Conservation (phyloP, 2,329 filamentous ascomycete species). For the Sarocladium oryzae region DNA sequence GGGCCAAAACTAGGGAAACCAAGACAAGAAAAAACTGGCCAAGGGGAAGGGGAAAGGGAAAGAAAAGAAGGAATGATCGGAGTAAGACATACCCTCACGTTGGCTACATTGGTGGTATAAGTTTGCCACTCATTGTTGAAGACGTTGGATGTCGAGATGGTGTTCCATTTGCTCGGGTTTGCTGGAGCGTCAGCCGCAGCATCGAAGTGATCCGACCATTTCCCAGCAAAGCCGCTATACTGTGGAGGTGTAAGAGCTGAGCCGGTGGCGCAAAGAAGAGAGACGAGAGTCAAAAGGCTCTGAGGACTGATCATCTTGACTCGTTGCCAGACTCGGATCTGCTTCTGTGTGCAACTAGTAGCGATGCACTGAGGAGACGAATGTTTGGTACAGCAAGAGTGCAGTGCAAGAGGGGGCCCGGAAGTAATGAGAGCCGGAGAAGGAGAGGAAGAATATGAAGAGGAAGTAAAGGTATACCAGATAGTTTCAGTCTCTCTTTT, state of each 20-base stretch:
- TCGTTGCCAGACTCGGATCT: neutral
- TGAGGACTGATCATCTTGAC: conserved; percentile 2
- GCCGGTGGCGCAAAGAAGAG: conserved; percentile 24
- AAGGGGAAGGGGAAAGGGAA: no score
- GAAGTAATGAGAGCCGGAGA: no score
- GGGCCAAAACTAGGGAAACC: no score
- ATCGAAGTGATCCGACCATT: conserved; percentile 39
- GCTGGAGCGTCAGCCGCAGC: conserved; percentile 29
- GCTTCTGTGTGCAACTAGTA: neutral
- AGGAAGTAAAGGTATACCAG: no score
- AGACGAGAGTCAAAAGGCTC: conserved; percentile 12
- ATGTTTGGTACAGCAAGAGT: no score
- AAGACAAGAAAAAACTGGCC: no score
- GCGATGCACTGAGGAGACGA: neutral
- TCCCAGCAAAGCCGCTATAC: conserved; percentile 30
- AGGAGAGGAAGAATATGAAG: no score
- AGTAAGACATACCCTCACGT: conserved; percentile 25
- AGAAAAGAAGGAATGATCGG: neutral
- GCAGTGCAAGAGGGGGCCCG: no score
- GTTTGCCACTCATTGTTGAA: conserved; percentile 47
- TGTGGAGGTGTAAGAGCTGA: conserved; percentile 30
- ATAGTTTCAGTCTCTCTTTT: no score
- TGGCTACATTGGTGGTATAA: conserved; percentile 39
- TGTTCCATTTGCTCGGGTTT: conserved; percentile 33
- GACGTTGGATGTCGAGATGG: conserved; percentile 31